A percentile compares a stretch with the other conserved stretches of the same genome.
Conservation (phyloP, 2,329 filamentous ascomycete species). For the Colletotrichum somersetense region DNA sequence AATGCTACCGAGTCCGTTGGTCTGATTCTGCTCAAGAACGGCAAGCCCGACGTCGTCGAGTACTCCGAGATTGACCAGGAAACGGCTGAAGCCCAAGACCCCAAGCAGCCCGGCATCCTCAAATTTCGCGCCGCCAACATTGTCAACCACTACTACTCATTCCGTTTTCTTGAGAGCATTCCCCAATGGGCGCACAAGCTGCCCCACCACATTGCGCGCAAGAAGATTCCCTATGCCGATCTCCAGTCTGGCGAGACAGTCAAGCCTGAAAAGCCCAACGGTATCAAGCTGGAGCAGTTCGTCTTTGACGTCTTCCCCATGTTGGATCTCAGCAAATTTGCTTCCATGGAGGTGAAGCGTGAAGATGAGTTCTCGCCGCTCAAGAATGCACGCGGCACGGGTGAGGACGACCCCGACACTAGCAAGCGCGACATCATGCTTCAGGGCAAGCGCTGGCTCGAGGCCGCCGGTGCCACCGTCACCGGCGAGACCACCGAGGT, state of each 20-base stretch:
- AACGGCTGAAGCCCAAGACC: slow-evolving; percentile 90
- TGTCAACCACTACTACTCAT: slow-evolving; percentile 99
- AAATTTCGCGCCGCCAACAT: slow-evolving; percentile 99
- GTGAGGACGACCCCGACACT: slow-evolving; percentile 94
- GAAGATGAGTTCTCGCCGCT: slow-evolving; percentile 98
- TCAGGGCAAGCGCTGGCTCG: slow-evolving; percentile 89
- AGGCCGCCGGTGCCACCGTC: slow-evolving; percentile 82
- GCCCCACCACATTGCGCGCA: slow-evolving; percentile 94
- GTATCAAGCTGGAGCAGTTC: slow-evolving; percentile 99
- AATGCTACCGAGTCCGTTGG: slow-evolving; percentile 96
- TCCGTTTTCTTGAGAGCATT: slow-evolving; percentile 90
- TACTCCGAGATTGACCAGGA: slow-evolving; percentile 95
- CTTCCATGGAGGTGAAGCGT: slow-evolving; percentile 93
- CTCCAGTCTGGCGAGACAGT: slow-evolving; percentile 81
- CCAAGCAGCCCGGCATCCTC: slow-evolving; percentile 82
- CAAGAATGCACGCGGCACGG: slow-evolving; percentile 89
- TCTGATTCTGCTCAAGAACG: slow-evolving; percentile 93
- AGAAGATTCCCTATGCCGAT: slow-evolving; percentile 95
- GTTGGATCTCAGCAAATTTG: slow-evolving; percentile 88
- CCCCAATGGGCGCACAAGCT: slow-evolving; percentile 87
- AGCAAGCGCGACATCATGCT: slow-evolving; percentile 90
- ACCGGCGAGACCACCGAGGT: slow-evolving; percentile 71
- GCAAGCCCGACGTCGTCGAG: slow-evolving; percentile 96
- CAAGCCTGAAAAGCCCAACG: slow-evolving; percentile 95
- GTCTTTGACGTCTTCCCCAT: slow-evolving; percentile 98